Evolutionary conservation across 1,284 basidiomycete genomes (phyloP).

Genomic region (Hymenochaete sp.): DNA sequence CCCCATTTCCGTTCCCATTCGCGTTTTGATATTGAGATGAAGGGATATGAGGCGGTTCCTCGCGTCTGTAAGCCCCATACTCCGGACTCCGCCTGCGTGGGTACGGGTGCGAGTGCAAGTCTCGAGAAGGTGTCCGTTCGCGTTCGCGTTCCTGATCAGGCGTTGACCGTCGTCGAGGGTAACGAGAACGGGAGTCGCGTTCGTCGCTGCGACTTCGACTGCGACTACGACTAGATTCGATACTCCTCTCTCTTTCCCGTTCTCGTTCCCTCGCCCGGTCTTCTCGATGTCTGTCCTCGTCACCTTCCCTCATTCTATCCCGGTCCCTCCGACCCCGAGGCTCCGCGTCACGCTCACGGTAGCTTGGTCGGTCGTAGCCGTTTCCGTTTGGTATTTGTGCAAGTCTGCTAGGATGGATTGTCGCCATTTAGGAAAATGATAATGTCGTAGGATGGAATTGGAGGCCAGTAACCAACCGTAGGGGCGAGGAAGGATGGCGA

Average conservation of each 20-base stretch:
- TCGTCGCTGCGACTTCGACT: constrained; percentile 19
- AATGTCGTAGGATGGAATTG: no score
- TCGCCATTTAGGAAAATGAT: no score
- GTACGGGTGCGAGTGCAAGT: constrained; percentile 1
- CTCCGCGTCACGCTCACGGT: neutral
- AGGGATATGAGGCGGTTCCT: constrained; percentile 5
- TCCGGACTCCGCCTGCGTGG: constrained; percentile 13
- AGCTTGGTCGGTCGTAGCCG: neutral
- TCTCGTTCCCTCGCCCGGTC: constrained; percentile 2
- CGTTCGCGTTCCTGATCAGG: neutral
- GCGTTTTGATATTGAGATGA: no score
- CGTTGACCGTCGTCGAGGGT: constrained; percentile 8
- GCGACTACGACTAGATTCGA: constrained; percentile 7
- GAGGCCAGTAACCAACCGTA: no score
- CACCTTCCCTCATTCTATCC: constrained; percentile 23
- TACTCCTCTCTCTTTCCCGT: constrained; percentile 8
- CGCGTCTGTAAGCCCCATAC: constrained; percentile 19
- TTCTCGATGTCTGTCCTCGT: constrained; percentile 15
- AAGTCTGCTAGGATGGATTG: constrained; percentile 55
- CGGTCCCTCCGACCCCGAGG: constrained; percentile 7
- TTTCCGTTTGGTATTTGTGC: constrained; percentile 38
- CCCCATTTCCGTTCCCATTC: constrained; percentile 2
- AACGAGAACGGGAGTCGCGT: constrained; percentile 16
- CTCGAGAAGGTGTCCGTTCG: constrained; percentile 1
- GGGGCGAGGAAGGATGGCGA: no score